Evolutionary conservation across 352 stramenopile genomes (phyloP), one percentile per base, ranked within the genome.

Genomic region (Pythium periplocum): DNA sequence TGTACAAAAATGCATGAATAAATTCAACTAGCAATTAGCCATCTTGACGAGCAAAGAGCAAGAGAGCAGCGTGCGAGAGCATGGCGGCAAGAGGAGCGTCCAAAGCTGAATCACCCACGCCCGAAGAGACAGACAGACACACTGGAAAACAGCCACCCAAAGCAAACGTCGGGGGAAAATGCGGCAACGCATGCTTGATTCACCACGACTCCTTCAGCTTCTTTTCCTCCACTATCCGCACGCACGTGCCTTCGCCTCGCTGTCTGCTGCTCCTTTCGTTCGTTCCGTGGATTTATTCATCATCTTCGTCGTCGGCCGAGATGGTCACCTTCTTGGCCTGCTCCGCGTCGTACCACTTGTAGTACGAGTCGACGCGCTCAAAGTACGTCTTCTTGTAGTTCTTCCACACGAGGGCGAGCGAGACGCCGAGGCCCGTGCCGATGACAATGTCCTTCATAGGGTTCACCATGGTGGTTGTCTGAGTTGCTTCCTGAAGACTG

Each of bases 361-460:
- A 94, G 73, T 75, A 94, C 57, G 62, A 56, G 60, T 73, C 73
- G 61, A 87, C 90, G 66, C 77, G 78, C 63, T 83, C 75, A 55
- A 94, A 61, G 63, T 92, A 75, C 45, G 53, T 61, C 57, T 86
- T 66, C 64, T 84, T 87, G 42, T 53, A 86, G 55, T 71, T 70
- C 68, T 87, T 80, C 79, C 82, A 94, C 33, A 76, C n/a, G 37
- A 68, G 32, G 59, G 56, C 81, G 17, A 59, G 58, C 45, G 64
- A 56, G 46, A 88, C 39, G 61, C 80, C 83, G 48, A 94, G 82
- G 55, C 49, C 56, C 36, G 75, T 77, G 75, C 69, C 83, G 64
- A 94, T 76, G 36, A 86, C 48, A 51, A 94, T 87, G 70, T 94
- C 83, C 71, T 87, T 90, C 37, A 90, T 48, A 7, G 81, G 80